Base-by-base conservation (phyloP, 1,284 basidiomycete genomes). In the Leccinum pachyderme region DNA sequence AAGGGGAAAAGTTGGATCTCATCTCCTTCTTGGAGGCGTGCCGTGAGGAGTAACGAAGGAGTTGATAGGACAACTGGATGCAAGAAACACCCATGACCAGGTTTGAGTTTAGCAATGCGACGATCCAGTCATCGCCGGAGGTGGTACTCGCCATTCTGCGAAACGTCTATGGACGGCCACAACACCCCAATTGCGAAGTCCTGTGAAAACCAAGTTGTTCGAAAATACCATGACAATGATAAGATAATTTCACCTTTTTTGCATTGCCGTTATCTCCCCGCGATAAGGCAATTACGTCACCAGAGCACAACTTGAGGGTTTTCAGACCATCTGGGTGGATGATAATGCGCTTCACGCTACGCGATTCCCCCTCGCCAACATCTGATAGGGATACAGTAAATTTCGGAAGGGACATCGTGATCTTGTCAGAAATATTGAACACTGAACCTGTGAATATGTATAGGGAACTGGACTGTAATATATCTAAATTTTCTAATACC, bases 321-420 rank as follows among this genome's bases (percentile, higher is more conserved):
- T 86, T 89, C 47, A 93, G 70, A 45, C 79, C 66, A 52, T 90
- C 88, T 47, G 80, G 73, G 61, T 86, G 84, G 63, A 92, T 69
- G 62, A 85, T 72, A 66, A 93, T 71, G 59, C 89, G 86, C 64
- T 82, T 79, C 32, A 76, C 75, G 51, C 81, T 77, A 62, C 84
- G 84, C 61, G 75, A 75, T 54, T 71, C 68, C 28, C 71, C 64
- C 48, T 79, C 79, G 53, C 66, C 62, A 33, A 62, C 57, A 46
- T 76, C 74, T 43, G 73, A 63, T 35, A 75, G 49, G 50, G 72
- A 69, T 46, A 80, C 73, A 24, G 65, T 73, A 66, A 86, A 86
- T 54, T 62, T 73, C 63, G 70, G 76, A 13, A 73, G 65, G 24
- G 75, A 63, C 56, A 47, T 39, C 5, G 43, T 27, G 25, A 35